Evolutionary conservation across 805 yeast species (phyloP), one percentile per base, ranked within the genome.

Genomic region (Blastobotrys robertii): DNA sequence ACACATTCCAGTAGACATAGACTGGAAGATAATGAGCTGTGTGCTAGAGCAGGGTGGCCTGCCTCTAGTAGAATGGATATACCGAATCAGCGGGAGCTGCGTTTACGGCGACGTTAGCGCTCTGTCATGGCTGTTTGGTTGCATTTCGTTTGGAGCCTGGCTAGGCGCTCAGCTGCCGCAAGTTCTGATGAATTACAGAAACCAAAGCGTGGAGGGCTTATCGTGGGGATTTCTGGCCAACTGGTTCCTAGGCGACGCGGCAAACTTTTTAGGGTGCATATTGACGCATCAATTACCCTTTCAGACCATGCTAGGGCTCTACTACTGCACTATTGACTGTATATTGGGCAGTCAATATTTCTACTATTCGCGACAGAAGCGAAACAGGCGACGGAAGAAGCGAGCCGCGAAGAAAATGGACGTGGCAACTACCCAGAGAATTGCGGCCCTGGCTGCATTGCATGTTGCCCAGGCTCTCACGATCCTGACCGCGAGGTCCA

Each of bases 271-370:
- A 10, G 97, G 96, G 0, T 85, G 95, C 47, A 46, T 84, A 0
- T 57, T 86, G 38, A 86, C 95, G 0, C 58, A 74, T 5, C 96
- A 88, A 47, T 66, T 86, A 38, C 77, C 81, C n/a, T 88, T 87
- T 62, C 97, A 87, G 58, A 72, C 77, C 8, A 64, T 78, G 15
- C 65, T 87, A 12, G 84, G 94, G 0, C 45, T 73, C 2, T 88
- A 88, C 62, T 87, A 84, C 57, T 66, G 90, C 40, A 62, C 70
- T 44, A 82, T 84, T 48, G 97, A 88, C 61, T 42, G 72, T 16
- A 65, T 84, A 8, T 66, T 88, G 25, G 69, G 79, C 38, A 68
- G 72, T 3, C 97, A 88, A 59, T 87, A 71, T 58, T 73, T 76
- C 60, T 78, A 84, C 61, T 88, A 86, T 60, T 66, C 74, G 25